Percentiles rank a stretch among this genome's conserved stretches.
Evolutionary conservation across 2,329 filamentous ascomycete species (phyloP).

Genomic region (Fusarium sp.): DNA sequence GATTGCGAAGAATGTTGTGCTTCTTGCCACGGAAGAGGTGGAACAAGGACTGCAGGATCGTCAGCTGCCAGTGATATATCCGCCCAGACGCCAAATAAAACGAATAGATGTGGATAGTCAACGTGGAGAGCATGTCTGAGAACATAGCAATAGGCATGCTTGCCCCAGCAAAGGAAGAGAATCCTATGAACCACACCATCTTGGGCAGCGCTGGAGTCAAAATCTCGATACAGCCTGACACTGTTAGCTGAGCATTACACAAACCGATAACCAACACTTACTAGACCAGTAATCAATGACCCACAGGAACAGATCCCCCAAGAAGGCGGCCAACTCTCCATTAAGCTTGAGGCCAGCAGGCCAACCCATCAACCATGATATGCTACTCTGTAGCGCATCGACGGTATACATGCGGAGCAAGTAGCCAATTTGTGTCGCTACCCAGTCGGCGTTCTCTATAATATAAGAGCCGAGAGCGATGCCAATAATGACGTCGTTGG

Average conservation of each 20-base stretch:
- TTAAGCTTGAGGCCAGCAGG: slow-evolving; percentile 96
- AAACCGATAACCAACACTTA: slow-evolving; percentile 55
- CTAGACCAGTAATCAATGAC: slow-evolving; percentile 98
- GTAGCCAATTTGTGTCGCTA: slow-evolving; percentile 82
- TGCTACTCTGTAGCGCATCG: slow-evolving; percentile 86
- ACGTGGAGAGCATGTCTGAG: slow-evolving; percentile 89
- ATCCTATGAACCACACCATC: slow-evolving; percentile 92
- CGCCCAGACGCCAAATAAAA: slow-evolving; percentile 97
- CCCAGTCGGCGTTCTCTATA: slow-evolving; percentile 90
- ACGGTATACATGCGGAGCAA: slow-evolving; percentile 87
- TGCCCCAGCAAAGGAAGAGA: slow-evolving; percentile 93
- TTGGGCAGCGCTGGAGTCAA: slow-evolving; percentile 85
- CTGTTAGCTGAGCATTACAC: slow-evolving; percentile 38
- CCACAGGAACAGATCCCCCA: slow-evolving; percentile 97
- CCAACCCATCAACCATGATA: slow-evolving; percentile 95
- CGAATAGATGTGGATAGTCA: slow-evolving; percentile 96
- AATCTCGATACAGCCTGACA: slow-evolving; percentile 78
- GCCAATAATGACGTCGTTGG: slow-evolving; percentile 98
- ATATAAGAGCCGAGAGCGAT: slow-evolving; percentile 97
- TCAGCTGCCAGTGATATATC: slow-evolving; percentile 99
- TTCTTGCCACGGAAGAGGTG: slow-evolving; percentile 99
- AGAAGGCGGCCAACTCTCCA: slow-evolving; percentile 90
- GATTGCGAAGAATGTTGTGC: slow-evolving; percentile 94
- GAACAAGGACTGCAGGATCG: slow-evolving; percentile 96
- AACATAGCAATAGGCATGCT: slow-evolving; percentile 97